phyloP scores from a whole-genome alignment of 2,329 filamentous ascomycete species.

The Neodidymelliopsis sp. region DNA sequence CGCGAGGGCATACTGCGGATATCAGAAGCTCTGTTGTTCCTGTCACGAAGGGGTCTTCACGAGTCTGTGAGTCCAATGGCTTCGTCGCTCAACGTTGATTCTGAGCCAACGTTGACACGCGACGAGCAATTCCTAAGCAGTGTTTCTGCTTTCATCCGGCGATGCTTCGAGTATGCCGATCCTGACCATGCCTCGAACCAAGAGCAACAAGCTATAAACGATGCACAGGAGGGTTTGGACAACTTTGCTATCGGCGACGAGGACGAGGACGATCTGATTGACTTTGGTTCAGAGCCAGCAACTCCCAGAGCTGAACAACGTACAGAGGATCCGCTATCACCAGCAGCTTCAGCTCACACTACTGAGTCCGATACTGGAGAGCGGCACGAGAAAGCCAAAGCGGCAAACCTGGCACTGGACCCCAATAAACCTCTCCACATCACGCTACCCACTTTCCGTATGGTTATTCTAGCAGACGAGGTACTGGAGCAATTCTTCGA shows the following conservation, averaged over 20 bases:
- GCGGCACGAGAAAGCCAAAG: conserved; percentile 65
- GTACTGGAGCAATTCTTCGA: conserved; percentile 97
- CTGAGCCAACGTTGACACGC: conserved; percentile 59
- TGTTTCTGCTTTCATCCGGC: conserved; percentile 92
- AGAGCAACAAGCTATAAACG: conserved; percentile 43
- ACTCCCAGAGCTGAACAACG: conserved; percentile 39
- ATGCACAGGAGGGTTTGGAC: conserved; percentile 48
- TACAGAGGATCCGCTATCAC: conserved; percentile 38
- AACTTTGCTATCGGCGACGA: conserved; percentile 78
- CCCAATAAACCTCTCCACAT: conserved; percentile 94
- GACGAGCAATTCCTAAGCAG: conserved; percentile 92
- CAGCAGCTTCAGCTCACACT: conserved; percentile 31
- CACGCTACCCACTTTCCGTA: conserved; percentile 95
- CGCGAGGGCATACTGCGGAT: conserved; percentile 94
- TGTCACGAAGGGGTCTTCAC: conserved; percentile 86
- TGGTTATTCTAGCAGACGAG: conserved; percentile 97
- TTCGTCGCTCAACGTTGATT: conserved; percentile 62
- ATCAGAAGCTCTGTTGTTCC: conserved; percentile 90
- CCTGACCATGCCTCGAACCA: conserved; percentile 76
- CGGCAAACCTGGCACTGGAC: conserved; percentile 89
- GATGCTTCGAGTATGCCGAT: conserved; percentile 98
- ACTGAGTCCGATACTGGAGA: conserved; percentile 35
- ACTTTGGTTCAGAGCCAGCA: conserved; percentile 56
- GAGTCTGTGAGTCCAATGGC: conserved; percentile 72
- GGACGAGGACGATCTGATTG: conserved; percentile 71